phyloP scores from a whole-genome alignment of 148 eudicot species.

The Rhododendron mucronatum region DNA sequence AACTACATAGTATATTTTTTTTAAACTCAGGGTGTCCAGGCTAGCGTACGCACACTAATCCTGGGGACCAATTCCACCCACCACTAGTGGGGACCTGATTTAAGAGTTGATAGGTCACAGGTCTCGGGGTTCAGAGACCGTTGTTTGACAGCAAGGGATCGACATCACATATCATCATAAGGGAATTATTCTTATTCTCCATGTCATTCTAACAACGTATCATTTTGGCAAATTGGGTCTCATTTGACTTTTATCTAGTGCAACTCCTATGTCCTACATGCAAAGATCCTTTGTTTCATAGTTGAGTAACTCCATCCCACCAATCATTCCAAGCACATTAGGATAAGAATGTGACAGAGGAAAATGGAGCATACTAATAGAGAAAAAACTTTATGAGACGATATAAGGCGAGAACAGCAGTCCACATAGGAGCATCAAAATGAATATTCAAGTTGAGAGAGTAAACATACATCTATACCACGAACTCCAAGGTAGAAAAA shows the following conservation, averaged over 20 bases:
- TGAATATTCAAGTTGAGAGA: conserved; percentile 4
- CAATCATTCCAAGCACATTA: not conserved
- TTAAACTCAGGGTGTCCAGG: not conserved
- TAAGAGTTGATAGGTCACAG: not conserved
- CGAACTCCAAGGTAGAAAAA: conserved; percentile 66
- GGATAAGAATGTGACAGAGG: not conserved
- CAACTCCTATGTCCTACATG: not conserved
- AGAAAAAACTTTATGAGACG: not conserved
- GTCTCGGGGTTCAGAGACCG: not conserved
- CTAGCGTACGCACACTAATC: not conserved
- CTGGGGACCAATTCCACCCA: not conserved
- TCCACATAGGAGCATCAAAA: not conserved
- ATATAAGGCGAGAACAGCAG: not conserved
- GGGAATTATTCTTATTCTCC: not conserved
- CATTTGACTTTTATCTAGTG: not conserved
- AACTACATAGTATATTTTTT: not conserved
- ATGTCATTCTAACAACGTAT: not conserved
- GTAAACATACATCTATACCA: conserved; percentile 71
- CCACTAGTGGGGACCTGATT: not conserved
- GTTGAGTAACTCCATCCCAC: not conserved
- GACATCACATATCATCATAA: not conserved
- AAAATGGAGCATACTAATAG: not conserved
- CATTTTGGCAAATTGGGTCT: not conserved
- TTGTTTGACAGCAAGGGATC: not conserved
- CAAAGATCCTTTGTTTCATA: conserved; percentile 3